Conservation (phyloP, 164 flowering plant species). For the Magnolia kwangsiensis region DNA sequence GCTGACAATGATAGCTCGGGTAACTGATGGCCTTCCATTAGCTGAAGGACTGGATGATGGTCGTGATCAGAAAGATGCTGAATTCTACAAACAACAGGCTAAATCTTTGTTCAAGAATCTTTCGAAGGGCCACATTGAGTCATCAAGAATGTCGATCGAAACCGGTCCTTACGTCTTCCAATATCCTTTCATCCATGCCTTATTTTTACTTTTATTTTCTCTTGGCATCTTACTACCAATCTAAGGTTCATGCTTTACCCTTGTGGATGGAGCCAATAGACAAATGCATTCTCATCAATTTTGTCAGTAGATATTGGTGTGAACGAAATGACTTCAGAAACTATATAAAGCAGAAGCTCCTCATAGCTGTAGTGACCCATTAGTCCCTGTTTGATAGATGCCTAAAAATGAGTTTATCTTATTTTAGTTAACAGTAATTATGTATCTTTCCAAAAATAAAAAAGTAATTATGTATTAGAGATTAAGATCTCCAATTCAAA, state of each 20-base stretch:
- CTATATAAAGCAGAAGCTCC: too few relatives aligned
- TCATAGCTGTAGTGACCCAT: too few relatives aligned
- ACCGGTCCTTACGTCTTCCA: conserved; percentile 78
- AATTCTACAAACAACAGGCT: conserved; percentile 76
- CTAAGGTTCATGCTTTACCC: not conserved
- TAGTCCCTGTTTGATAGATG: too few relatives aligned
- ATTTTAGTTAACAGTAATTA: too few relatives aligned
- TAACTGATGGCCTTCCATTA: conserved; percentile 73
- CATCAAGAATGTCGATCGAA: conserved; percentile 85
- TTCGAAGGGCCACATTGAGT: conserved; percentile 62
- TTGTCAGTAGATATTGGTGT: not conserved
- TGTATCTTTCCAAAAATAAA: too few relatives aligned
- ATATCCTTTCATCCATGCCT: conserved; percentile 51
- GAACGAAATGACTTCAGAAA: too few relatives aligned
- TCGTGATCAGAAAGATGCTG: conserved; percentile 63
- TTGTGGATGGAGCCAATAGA: not conserved
- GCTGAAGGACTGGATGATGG: conserved; percentile 75
- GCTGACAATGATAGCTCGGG: conserved; percentile 76
- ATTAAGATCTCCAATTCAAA: too few relatives aligned
- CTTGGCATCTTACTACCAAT: not conserved
- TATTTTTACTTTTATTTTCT: not conserved
- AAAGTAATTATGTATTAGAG: too few relatives aligned
- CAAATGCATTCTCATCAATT: not conserved
- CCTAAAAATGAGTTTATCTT: too few relatives aligned
- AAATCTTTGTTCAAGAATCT: conserved; percentile 80